phyloP scores from a whole-genome alignment of 257 asterid species.

The Solanum sejunctum region DNA sequence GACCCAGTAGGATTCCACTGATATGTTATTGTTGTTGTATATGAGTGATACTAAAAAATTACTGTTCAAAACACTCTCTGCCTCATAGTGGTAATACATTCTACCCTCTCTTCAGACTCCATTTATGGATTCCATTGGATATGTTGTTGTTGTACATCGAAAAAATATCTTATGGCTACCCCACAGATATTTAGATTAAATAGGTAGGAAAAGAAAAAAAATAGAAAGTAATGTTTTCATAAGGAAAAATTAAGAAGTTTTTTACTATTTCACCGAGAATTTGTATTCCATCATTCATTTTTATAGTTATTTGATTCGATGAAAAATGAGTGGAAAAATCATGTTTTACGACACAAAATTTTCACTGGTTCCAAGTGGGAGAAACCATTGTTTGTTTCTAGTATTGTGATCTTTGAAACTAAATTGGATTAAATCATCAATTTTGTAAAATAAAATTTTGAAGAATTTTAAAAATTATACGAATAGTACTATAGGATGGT shows the following conservation, averaged over 20 bases:
- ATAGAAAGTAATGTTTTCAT: no score
- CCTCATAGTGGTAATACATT: no score
- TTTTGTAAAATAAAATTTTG: background rate
- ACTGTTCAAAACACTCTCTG: no score
- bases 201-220: background rate
- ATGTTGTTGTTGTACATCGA: no score
- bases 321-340: background rate
- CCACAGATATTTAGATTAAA: background rate
- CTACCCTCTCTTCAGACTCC: no score
- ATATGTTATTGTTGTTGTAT: no score
- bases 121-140: no score
- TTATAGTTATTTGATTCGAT: background rate
- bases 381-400: background rate
- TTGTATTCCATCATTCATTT: rapidly evolving
- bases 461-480: background rate
- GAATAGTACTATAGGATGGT: background rate
- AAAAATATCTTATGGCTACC: background rate
- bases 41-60: background rate
- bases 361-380: background rate
- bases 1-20: no score
- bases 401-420: background rate
- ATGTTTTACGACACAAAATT: background rate
- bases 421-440: background rate
- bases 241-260: no score
- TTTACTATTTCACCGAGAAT: background rate